Conservation (phyloP, 2,329 filamentous ascomycete genomes). For the Claviceps sp. region DNA sequence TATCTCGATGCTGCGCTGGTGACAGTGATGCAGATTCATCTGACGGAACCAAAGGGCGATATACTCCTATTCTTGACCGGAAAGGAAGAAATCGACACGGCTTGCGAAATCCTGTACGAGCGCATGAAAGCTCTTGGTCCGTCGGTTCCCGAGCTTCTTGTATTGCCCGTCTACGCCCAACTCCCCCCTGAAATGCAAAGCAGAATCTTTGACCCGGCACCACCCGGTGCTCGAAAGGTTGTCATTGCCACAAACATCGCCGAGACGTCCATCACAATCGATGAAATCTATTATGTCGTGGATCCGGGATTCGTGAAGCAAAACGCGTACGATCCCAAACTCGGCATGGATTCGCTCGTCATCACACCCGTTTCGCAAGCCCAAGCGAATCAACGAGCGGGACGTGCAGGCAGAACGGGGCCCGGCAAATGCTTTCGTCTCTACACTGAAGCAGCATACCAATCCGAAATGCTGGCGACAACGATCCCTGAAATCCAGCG, state of each 20-base stretch:
- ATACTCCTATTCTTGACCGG: conserved; percentile 96
- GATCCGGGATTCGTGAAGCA: conserved; percentile 98
- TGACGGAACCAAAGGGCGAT: conserved; percentile 83
- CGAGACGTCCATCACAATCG: conserved; percentile 94
- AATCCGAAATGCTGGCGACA: conserved; percentile 93
- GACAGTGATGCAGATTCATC: conserved; percentile 95
- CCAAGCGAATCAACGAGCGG: conserved; percentile 87
- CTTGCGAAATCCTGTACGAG: conserved; percentile 83
- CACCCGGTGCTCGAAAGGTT: conserved; percentile 75
- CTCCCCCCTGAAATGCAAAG: conserved; percentile 90
- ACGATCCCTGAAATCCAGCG: conserved; percentile 94
- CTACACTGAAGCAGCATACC: conserved; percentile 90
- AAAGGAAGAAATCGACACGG: conserved; percentile 94
- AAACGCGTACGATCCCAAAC: conserved; percentile 90
- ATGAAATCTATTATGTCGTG: conserved; percentile 93
- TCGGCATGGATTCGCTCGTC: conserved; percentile 93
- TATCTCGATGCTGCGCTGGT: conserved; percentile 90
- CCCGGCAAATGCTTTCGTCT: conserved; percentile 92
- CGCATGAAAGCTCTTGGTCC: conserved; percentile 92
- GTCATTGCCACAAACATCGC: conserved; percentile 98
- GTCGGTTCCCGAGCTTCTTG: conserved; percentile 79
- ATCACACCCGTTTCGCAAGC: conserved; percentile 95
- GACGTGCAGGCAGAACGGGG: conserved; percentile 83
- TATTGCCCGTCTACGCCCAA: conserved; percentile 91
- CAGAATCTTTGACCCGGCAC: conserved; percentile 86